These are phyloP conservation scores for Metschnikowia orientalis DNA, from an alignment of 805 yeast genomes.

Conservation along the genomic window DNA sequence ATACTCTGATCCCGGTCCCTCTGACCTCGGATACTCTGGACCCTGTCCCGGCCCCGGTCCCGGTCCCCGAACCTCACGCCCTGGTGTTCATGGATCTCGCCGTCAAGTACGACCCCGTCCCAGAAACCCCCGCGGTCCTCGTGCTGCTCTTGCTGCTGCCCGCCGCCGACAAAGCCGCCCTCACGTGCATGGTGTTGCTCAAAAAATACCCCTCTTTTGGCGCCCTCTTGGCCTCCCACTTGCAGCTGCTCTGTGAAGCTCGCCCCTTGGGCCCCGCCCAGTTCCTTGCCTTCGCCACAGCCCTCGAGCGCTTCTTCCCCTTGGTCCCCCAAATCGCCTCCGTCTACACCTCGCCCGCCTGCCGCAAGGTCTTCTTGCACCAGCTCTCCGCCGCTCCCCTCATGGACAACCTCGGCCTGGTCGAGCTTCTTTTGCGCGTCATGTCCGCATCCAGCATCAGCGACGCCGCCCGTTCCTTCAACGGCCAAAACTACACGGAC, in stretches of 20 bases:
- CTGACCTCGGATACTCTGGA: no score
- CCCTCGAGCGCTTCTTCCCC: slow-evolving; percentile 15
- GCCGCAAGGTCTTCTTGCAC: slow-evolving; percentile 11
- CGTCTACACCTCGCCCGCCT: slow-evolving; percentile 11
- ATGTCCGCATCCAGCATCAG: slow-evolving; percentile 15
- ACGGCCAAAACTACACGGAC: slow-evolving; percentile 11
- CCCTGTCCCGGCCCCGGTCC: no score
- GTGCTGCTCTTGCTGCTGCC: slow-evolving; percentile 1
- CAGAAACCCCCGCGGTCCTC: slow-evolving; percentile 6
- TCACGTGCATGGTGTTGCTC: neutral
- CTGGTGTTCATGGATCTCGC: slow-evolving; percentile 6
- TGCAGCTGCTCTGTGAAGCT: slow-evolving; percentile 1
- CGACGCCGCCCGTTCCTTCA: slow-evolving; percentile 17
- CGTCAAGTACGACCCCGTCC: neutral
- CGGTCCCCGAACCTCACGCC: slow-evolving; percentile 6
- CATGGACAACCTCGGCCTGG: slow-evolving; percentile 6
- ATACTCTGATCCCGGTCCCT: no score
- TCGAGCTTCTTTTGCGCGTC: slow-evolving; percentile 11
- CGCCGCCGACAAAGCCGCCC: neutral
- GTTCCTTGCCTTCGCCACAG: slow-evolving; percentile 3
- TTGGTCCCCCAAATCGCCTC: slow-evolving; percentile 11
- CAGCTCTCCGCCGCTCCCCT: slow-evolving; percentile 8
- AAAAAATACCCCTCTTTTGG: no score
- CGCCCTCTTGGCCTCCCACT: neutral
- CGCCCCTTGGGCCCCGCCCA: slow-evolving; percentile 1